These are phyloP conservation scores for Mycothermus thermophilus DNA, from an alignment of 495 filamentous ascomycete genomes.

Conservation along the genomic window DNA sequence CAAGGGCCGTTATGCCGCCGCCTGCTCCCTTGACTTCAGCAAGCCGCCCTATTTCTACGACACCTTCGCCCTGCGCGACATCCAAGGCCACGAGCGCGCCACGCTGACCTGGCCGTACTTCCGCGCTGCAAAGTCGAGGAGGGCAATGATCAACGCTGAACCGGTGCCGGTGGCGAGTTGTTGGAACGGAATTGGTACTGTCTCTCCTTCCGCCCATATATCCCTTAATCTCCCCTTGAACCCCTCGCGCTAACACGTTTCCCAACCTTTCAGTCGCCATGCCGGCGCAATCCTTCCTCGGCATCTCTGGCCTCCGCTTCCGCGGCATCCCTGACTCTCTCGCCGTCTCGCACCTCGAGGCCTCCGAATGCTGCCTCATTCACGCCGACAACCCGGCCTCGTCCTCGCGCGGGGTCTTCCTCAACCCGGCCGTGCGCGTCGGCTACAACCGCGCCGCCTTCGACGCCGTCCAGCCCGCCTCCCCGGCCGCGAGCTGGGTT, in stretches of 20 bases:
- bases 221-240: neutral
- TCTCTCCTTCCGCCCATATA: neutral
- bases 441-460: slow-evolving; percentile 51
- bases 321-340: slow-evolving; percentile 59
- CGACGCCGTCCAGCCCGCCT: slow-evolving; percentile 22
- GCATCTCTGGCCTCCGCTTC: slow-evolving; percentile 33
- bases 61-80: slow-evolving; percentile 72
- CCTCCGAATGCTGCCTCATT: slow-evolving; percentile 71
- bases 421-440: slow-evolving; percentile 70
- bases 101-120: slow-evolving; percentile 72
- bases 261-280: slow-evolving; percentile 25
- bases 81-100: slow-evolving; percentile 43
- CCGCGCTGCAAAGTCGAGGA: slow-evolving; percentile 41
- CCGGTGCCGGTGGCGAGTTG: slow-evolving; percentile 62
- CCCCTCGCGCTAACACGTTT: slow-evolving; percentile 5
- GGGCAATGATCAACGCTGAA: slow-evolving; percentile 38
- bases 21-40: slow-evolving; percentile 67
- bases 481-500: slow-evolving; percentile 21
- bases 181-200: slow-evolving; percentile 64
- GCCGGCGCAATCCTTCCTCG: slow-evolving; percentile 17
- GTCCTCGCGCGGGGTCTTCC: slow-evolving; percentile 45
- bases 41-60: slow-evolving; percentile 62
- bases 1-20: slow-evolving; percentile 60
- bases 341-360: slow-evolving; percentile 56
- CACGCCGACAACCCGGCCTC: slow-evolving; percentile 54